Base-by-base conservation (phyloP, 371 early-diverging fungal species). In the Thermomucor indicae-seudaticae region DNA sequence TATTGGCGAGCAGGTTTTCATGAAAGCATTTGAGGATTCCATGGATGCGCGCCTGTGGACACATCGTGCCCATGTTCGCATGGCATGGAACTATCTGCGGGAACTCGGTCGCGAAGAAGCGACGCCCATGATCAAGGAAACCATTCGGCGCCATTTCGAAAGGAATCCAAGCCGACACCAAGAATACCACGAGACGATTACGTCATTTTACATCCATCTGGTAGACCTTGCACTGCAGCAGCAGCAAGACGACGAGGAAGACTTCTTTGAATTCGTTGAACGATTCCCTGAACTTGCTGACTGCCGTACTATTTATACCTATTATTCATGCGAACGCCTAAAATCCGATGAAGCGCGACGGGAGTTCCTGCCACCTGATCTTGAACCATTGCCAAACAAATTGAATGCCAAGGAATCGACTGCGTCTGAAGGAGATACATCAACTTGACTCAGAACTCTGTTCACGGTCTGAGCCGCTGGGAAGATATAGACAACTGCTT, bases 71-170 rank as follows among this genome's bases (percentile, higher is more conserved):
- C 84, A 83, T 60, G 52, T 74, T 7, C 58, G 84, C 8, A 75
- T 83, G 77, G 84, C 84, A 4, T 83, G 84, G 84, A 79, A 73
- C 31, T 76, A 80, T 58, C 59, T 83, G 14, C 62, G 68, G 4
- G 79, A 79, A 32, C 48, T 62, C 28, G 72, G 65, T 7, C 57
- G 60, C 6, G 67, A 65, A 12, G 49, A 59, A 22, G 75, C 73
- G 8, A 45, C 56, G 31, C 73, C 71, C 8, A 47, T 65, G 10
- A 75, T 82, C 37, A 79, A 75, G 58, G 58, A 65, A 16, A 64
- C 58, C 0, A 69, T 83, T 6, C 46, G 53, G 14, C 55, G 50
- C 4, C 78, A 79, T 54, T 80, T 78, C 43, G 54, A 53, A 45
- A 66, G 65, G 35, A 73, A 78, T 34, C 35, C 57, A n/a, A 31